Evolutionary conservation across 306 rosid genomes (phyloP), one percentile per base, ranked within the genome.

Genomic region (Datisca glomerata): DNA sequence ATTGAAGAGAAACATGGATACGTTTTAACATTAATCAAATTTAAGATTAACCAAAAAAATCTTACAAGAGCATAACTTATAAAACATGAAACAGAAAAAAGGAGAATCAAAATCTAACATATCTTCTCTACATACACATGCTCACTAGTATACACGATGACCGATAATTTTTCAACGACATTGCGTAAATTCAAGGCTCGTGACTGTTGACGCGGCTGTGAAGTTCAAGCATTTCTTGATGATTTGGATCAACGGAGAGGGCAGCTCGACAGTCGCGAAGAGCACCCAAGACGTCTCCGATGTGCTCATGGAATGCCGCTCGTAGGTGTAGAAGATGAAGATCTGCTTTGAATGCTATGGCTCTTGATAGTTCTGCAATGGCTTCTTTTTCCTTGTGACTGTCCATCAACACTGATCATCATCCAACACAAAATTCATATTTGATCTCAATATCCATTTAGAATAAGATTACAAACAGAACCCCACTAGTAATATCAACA

Each of bases 221-320:
- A 65, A 86, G 96, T 52, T 86, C 94, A 67, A 75, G 56, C 96
- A 81, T 86, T 66, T 81, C 93, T 73, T 72, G 94, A 65, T 81
- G 94, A 60, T 75, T 86, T 2, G 96, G 96, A 32, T 86, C 96
- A 20, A 86, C 86, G 1, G 94, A 86, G 24, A 86, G 94, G 7
- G 96, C 96, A 7, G 96, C 96, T 45, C 94, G 82, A 63, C 96
- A 86, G 61, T 86, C 94, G 45, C 94, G 69, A 19, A 81, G 47
- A 14, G 94, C 96, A 44, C 86, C 82, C 28, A 68, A 38, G 2
- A 73, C 91, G 24, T 86, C 83, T 7, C 87, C 87, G 12, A 63
- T 61, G 73, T 86, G 96, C 68, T 86, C 96, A 37, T 78, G 96
- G 69, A 86, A 86, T 16, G 91, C 94, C 5, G 96, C 96, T 23